These are phyloP conservation scores for Boletus sensibilis DNA, from an alignment of 768 basidiomycete genomes.

Conservation along the genomic window DNA sequence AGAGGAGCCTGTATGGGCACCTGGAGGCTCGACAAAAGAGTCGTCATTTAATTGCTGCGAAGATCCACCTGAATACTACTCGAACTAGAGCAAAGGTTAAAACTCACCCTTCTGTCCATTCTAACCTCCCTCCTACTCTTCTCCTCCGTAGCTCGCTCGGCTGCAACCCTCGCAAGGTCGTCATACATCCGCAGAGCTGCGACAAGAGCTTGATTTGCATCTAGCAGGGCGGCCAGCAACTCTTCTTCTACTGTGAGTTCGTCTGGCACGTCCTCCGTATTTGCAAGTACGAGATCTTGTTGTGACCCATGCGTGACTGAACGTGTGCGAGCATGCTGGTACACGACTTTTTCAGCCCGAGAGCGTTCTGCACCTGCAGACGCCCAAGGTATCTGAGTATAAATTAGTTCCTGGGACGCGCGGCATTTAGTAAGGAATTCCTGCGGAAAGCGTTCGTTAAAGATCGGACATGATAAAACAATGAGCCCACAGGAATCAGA, in stretches of 20 bases:
- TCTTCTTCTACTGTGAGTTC: slow-evolving; percentile 71
- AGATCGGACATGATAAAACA: neutral
- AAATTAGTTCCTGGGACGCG: slow-evolving; percentile 80
- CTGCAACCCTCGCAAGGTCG: slow-evolving; percentile 68
- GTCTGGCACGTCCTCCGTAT: slow-evolving; percentile 34
- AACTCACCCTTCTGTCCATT: slow-evolving; percentile 61
- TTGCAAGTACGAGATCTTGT: slow-evolving; percentile 20
- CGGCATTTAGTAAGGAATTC: slow-evolving; percentile 82
- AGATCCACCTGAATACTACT: slow-evolving; percentile 19
- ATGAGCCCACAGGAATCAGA: slow-evolving; percentile 60
- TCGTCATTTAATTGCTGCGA: slow-evolving; percentile 28
- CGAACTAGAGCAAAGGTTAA: slow-evolving; percentile 22
- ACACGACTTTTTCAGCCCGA: slow-evolving; percentile 36
- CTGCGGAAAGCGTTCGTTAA: slow-evolving; percentile 38
- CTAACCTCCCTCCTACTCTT: slow-evolving; percentile 65
- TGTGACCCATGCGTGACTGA: slow-evolving; percentile 21
- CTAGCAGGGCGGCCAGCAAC: slow-evolving; percentile 69
- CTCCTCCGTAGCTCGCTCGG: slow-evolving; percentile 56
- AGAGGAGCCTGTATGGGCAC: slow-evolving; percentile 26
- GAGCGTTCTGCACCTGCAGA: slow-evolving; percentile 76
- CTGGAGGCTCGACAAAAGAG: slow-evolving; percentile 19
- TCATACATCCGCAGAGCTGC: slow-evolving; percentile 73
- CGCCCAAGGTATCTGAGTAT: slow-evolving; percentile 90
- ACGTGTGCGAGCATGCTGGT: slow-evolving; percentile 16
- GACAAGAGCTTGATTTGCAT: slow-evolving; percentile 68